phyloP scores from a whole-genome alignment of 441 rosid genomes.

The Pelargonium fulgidum region DNA sequence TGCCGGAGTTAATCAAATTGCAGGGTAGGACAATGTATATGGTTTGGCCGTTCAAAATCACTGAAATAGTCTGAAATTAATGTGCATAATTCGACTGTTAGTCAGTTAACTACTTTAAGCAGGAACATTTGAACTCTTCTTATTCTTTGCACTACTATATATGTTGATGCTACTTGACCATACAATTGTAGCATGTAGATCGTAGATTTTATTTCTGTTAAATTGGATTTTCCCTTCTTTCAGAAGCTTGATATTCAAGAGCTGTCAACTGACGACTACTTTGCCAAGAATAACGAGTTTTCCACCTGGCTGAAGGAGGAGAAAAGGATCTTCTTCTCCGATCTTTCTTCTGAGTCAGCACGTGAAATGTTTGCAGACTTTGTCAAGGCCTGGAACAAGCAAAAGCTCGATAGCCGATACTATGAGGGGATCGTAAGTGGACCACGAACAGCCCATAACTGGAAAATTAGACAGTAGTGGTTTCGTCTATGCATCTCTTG shows the following conservation, averaged over 20 bases:
- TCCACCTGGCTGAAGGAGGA: conserved; percentile 85
- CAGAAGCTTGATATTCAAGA: conserved; percentile 58
- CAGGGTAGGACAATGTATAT: not conserved
- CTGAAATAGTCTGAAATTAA: not conserved
- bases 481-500: not conserved
- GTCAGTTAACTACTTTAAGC: not conserved
- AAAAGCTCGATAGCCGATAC: conserved; percentile 59
- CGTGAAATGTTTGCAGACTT: conserved; percentile 53
- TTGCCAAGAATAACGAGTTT: conserved; percentile 79
- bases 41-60: not conserved
- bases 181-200: not conserved
- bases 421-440: conserved; percentile 77
- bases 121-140: not conserved
- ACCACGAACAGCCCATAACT: conserved; percentile 71
- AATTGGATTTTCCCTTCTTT: conserved; percentile 11
- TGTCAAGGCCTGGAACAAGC: conserved; percentile 65
- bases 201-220: not conserved
- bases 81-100: not conserved
- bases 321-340: conserved; percentile 61
- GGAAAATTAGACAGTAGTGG: conserved; percentile 46
- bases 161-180: not conserved
- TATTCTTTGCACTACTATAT: not conserved
- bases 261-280: conserved; percentile 77
- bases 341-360: conserved; percentile 75
- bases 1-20: no score